Evolutionary conservation across 352 stramenopile genomes (phyloP).

Genomic region (Globisporangium recalcitrans): DNA sequence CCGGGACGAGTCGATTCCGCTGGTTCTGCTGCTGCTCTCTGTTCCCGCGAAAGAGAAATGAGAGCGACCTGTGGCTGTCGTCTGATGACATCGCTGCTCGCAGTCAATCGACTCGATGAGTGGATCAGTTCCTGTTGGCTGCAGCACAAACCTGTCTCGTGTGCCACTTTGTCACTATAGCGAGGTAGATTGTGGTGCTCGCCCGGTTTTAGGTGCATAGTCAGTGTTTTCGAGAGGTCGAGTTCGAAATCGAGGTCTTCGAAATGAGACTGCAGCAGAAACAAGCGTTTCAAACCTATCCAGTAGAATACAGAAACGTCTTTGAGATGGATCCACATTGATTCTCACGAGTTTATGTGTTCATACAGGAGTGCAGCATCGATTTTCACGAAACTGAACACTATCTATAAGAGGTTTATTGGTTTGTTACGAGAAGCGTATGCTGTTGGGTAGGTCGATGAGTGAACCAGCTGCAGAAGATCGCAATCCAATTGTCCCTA

Average conservation of each 20-base stretch:
- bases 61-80: background rate
- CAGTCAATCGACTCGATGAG: background rate
- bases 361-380: no score
- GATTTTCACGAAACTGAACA: no score
- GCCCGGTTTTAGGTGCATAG: no score
- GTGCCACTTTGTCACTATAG: no score
- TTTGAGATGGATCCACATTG: constrained; percentile 5
- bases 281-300: constrained; percentile 1
- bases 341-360: background rate
- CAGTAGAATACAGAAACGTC: background rate
- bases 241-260: no score
- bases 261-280: background rate
- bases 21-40: constrained; percentile 7
- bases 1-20: constrained; percentile 5
- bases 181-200: no score
- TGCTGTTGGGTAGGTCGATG: background rate
- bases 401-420: background rate
- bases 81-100: constrained; percentile 12
- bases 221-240: no score
- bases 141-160: no score
- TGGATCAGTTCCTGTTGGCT: background rate
- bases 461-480: constrained; percentile 2
- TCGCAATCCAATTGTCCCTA: constrained; percentile 4
- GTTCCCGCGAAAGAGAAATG: constrained; percentile 8
- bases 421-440: background rate